Percentiles rank a stretch among this genome's conserved stretches.
These are phyloP conservation scores for Euphorbia corollata DNA, from an alignment of 441 rosid genomes.

Conservation along the genomic window DNA sequence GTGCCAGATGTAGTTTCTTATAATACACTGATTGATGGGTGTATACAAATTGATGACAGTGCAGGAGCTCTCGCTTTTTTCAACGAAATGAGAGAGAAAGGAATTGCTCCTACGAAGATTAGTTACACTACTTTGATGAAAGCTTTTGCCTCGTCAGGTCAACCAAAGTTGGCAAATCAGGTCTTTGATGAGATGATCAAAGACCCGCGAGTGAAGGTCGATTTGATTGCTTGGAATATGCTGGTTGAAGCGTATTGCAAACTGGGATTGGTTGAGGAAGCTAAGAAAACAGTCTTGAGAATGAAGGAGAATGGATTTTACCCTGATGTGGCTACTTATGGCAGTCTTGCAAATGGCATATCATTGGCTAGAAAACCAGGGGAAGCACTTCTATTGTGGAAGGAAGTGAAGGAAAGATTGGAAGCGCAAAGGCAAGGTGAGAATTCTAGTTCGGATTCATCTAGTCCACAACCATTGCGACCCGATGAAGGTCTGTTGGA, in stretches of 20 bases:
- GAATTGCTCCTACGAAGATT: constrained; percentile 78
- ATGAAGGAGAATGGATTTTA: constrained; percentile 66
- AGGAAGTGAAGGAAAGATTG: constrained; percentile 68
- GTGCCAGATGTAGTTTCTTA: constrained; percentile 87
- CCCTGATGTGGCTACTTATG: constrained; percentile 77
- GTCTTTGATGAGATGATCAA: constrained; percentile 83
- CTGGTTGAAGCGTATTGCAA: constrained; percentile 81
- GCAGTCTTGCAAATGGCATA: constrained; percentile 77
- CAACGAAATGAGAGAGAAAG: constrained; percentile 76
- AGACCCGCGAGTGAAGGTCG: constrained; percentile 75
- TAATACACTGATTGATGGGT: constrained; percentile 79
- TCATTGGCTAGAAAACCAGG: constrained; percentile 89
- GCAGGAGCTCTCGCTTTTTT: constrained; percentile 72
- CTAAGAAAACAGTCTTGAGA: constrained; percentile 51
- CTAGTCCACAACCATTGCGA: constrained; percentile 40
- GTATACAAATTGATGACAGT: constrained; percentile 72
- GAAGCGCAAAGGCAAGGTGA: constrained; percentile 27
- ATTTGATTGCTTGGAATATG: constrained; percentile 92
- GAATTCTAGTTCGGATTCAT: constrained; percentile 25
- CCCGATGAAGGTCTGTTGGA: constrained; percentile 44
- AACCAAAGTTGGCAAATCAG: constrained; percentile 78
- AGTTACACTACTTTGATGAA: constrained; percentile 96
- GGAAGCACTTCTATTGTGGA: constrained; percentile 87
- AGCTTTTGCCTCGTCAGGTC: constrained; percentile 78
- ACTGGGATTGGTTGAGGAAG: constrained; percentile 75